Evolutionary conservation across 1,139 yeast genomes (phyloP).

Genomic region (Lodderomyces orthopsilosis): DNA sequence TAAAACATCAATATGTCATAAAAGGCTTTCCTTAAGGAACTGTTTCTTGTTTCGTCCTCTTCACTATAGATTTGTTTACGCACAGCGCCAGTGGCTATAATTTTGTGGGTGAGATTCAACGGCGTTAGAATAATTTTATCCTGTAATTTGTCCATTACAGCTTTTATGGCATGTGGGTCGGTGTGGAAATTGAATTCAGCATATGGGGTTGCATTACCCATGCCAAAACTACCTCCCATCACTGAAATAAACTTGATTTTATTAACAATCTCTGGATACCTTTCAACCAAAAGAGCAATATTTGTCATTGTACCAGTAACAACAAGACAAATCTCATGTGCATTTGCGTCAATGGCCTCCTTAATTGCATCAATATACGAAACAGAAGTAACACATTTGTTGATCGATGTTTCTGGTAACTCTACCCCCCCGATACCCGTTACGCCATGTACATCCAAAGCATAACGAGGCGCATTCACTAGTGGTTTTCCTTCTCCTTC

Average conservation of each 20-base stretch:
- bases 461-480: constrained; percentile 44
- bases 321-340: constrained; percentile 52
- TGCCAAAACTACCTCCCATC: constrained; percentile 74
- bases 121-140: constrained; percentile 59
- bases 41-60: constrained; percentile 14
- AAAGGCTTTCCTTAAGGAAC: constrained; percentile 47
- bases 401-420: constrained; percentile 49
- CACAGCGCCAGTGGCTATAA: constrained; percentile 52
- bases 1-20: constrained; percentile 52
- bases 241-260: constrained; percentile 53
- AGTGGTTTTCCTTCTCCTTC: constrained; percentile 64
- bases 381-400: constrained; percentile 28
- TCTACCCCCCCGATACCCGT: constrained; percentile 74
- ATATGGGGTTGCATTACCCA: constrained; percentile 44
- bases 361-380: constrained; percentile 58
- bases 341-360: constrained; percentile 40
- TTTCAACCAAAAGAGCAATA: constrained; percentile 49
- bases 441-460: constrained; percentile 69
- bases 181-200: constrained; percentile 80
- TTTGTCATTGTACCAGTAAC: constrained; percentile 80
- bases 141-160: constrained; percentile 45
- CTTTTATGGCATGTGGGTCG: constrained; percentile 74
- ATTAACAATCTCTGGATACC: constrained; percentile 49
- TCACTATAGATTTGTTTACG: constrained; percentile 29
- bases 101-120: constrained; percentile 68